Conservation (phyloP, 352 stramenopile genomes). For the Achlya hypogyna region DNA sequence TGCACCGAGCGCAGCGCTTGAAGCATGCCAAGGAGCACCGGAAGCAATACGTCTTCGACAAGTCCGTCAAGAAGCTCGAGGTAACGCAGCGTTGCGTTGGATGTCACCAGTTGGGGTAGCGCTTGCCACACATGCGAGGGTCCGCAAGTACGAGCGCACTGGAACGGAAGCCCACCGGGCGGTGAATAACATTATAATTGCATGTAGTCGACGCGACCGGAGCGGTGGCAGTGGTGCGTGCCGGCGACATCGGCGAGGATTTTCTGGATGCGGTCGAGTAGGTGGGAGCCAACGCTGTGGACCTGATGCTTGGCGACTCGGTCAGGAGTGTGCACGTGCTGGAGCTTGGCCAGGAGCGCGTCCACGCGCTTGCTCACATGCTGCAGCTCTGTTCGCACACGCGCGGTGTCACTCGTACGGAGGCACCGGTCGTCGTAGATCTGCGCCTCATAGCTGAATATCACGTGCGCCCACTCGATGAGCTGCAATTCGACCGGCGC, state of each 20-base stretch:
- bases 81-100: neutral
- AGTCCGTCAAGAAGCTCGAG: neutral
- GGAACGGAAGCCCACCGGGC: too few relatives aligned
- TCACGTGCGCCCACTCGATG: neutral
- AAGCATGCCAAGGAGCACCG: slow-evolving; percentile 9
- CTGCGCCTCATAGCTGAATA: neutral
- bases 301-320: neutral
- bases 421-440: slow-evolving; percentile 14
- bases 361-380: neutral
- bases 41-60: neutral
- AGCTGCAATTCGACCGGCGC: neutral
- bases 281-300: neutral
- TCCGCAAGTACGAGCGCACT: too few relatives aligned
- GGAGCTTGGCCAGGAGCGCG: neutral
- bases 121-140: too few relatives aligned
- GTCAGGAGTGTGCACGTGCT: neutral
- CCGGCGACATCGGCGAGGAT: neutral
- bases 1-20: neutral
- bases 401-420: neutral
- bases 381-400: neutral
- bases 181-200: neutral
- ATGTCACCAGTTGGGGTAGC: too few relatives aligned
- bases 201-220: neutral
- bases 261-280: neutral
- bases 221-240: neutral